These are phyloP conservation scores for Yarrowia deformans DNA, from an alignment of 805 yeast genomes.

Conservation along the genomic window DNA sequence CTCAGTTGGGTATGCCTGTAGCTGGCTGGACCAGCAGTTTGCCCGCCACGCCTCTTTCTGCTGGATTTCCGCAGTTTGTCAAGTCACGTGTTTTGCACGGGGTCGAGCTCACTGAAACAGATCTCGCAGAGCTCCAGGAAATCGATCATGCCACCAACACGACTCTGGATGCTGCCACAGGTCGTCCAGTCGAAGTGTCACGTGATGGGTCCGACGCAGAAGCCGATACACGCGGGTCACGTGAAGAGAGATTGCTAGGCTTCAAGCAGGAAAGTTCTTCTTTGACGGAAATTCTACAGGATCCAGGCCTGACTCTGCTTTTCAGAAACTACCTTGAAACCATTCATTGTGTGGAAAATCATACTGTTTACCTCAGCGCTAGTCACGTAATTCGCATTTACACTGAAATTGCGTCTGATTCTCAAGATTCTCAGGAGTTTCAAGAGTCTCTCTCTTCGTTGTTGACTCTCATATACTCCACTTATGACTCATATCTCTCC, in stretches of 20 bases:
- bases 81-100: slow-evolving; percentile 22
- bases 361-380: slow-evolving; percentile 70
- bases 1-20: slow-evolving; percentile 19
- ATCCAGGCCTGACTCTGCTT: slow-evolving; percentile 74
- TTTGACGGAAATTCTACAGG: slow-evolving; percentile 54
- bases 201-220: not conserved
- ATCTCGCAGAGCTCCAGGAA: slow-evolving; percentile 7
- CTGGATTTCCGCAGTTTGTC: slow-evolving; percentile 15
- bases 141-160: slow-evolving; percentile 13
- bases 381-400: slow-evolving; percentile 51
- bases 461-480: not conserved
- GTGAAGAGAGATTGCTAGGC: not conserved
- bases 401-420: not conserved
- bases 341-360: slow-evolving; percentile 72
- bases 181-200: not conserved
- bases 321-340: slow-evolving; percentile 66
- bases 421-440: not conserved
- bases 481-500: slow-evolving; percentile 36
- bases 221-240: not conserved
- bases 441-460: not conserved
- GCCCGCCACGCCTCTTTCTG: not conserved
- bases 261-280: slow-evolving; percentile 4
- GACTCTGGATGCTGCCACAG: not conserved
- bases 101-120: not conserved
- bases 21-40: slow-evolving; percentile 38